phyloP scores from a whole-genome alignment of 495 filamentous ascomycete genomes.

The Amphirosellinia nigrospora region DNA sequence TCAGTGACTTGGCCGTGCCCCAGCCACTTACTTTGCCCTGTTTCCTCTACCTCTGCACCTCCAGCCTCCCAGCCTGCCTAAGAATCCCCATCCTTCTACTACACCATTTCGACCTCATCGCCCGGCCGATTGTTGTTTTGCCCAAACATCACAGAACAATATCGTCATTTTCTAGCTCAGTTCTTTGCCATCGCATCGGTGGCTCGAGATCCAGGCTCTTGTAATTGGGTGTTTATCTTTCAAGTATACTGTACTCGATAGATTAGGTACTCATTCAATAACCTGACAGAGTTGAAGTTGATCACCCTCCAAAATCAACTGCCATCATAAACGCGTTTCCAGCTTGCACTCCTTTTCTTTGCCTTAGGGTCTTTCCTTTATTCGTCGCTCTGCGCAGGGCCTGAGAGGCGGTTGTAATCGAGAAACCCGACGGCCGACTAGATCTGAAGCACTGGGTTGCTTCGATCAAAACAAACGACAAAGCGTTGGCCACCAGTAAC shows the following conservation, averaged over 20 bases:
- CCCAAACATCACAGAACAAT: conserved; percentile 14
- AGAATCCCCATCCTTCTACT: conserved; percentile 21
- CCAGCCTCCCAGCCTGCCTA: conserved; percentile 22
- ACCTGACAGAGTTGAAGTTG: background rate
- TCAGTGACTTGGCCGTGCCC: conserved; percentile 29
- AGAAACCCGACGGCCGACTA: background rate
- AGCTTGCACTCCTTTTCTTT: conserved; percentile 9
- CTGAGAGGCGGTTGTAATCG: background rate
- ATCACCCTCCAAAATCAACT: background rate
- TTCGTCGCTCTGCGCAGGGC: background rate
- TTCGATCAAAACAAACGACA: conserved; percentile 1
- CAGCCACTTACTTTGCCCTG: conserved; percentile 29
- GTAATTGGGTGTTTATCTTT: conserved; percentile 18
- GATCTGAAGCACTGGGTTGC: background rate
- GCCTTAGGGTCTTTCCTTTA: background rate
- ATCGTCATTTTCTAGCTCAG: conserved; percentile 6
- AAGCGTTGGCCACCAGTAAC: background rate
- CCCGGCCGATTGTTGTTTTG: conserved; percentile 20
- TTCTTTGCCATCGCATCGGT: background rate
- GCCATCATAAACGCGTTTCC: conserved; percentile 14
- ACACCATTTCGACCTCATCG: conserved; percentile 21
- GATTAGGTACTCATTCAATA: conserved; percentile 19
- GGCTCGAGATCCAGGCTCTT: background rate
- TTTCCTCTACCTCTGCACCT: conserved; percentile 7
- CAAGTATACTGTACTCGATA: conserved; percentile 25